These are phyloP conservation scores for Heterobasidion annosum DNA, from an alignment of 1,284 basidiomycete genomes.

Conservation along the genomic window DNA sequence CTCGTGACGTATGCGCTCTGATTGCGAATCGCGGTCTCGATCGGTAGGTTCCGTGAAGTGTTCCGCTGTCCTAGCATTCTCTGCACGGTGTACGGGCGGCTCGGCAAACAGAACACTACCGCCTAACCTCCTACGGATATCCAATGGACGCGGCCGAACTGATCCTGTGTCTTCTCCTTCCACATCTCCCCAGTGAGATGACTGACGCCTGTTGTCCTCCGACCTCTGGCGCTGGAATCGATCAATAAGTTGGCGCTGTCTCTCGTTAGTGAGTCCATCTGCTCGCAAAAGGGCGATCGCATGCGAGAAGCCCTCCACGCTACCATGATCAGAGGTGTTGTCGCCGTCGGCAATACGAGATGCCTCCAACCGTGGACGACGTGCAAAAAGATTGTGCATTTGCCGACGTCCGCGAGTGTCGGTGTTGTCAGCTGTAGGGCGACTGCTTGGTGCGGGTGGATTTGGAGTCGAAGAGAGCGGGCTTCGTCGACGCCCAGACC, in stretches of 20 bases:
- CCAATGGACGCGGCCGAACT: neutral
- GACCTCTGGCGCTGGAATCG: constrained; percentile 11
- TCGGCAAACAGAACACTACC: too few species aligned
- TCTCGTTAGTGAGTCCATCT: constrained; percentile 12
- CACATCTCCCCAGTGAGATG: constrained; percentile 2
- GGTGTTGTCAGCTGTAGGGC: neutral
- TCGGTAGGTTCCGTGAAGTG: too few species aligned
- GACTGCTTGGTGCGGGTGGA: neutral
- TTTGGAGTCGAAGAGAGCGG: neutral
- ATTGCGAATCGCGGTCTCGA: too few species aligned
- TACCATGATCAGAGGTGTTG: neutral
- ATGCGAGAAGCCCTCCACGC: constrained; percentile 1
- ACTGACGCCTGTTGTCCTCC: neutral
- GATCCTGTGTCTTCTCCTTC: neutral
- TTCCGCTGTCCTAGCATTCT: too few species aligned
- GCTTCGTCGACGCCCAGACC: neutral
- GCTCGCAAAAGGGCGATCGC: constrained; percentile 9
- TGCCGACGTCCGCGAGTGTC: constrained; percentile 1
- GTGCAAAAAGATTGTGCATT: constrained; percentile 1
- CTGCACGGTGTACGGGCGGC: too few species aligned
- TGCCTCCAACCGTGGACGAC: neutral
- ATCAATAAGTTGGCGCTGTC: constrained; percentile 15
- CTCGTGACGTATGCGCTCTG: too few species aligned
- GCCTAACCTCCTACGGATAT: neutral
- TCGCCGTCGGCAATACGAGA: neutral